A percentile compares a stretch with the other conserved stretches of the same genome.
Conservation (phyloP, 139 green algal genomes). For the Mychonastes homosphaera region DNA sequence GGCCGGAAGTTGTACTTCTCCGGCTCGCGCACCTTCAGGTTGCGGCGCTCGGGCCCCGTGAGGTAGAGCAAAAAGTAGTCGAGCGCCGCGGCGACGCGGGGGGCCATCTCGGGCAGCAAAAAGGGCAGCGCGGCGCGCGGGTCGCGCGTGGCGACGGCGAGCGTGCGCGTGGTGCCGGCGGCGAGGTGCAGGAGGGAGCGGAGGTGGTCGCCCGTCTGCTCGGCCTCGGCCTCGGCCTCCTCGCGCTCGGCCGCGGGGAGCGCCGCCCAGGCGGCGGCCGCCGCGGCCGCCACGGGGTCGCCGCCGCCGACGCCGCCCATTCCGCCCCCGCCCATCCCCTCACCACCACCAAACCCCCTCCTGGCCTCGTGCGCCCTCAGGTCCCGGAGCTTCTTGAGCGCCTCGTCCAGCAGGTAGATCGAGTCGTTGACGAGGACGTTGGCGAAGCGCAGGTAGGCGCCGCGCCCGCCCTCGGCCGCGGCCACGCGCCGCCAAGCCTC, state of each 20-base stretch:
- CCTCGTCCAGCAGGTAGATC: constrained; percentile 83
- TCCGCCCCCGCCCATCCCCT: constrained; percentile 33
- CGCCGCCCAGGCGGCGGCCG: no score
- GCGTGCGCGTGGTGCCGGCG: constrained; percentile 40
- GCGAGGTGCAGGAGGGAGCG: constrained; percentile 43
- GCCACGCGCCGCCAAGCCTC: constrained; percentile 32
- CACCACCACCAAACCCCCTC: no score
- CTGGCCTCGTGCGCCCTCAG: constrained; percentile 58
- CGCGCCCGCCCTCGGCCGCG: constrained; percentile 15
- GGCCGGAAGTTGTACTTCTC: constrained; percentile 76
- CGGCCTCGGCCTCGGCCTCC: constrained; percentile 13
- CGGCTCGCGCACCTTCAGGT: constrained; percentile 59
- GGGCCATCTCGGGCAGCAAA: constrained; percentile 69
- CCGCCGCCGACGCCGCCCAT: constrained; percentile 24
- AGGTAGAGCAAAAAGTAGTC: constrained; percentile 97
- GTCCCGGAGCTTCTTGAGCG: constrained; percentile 69
- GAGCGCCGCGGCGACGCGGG: constrained; percentile 74
- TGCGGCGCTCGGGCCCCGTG: constrained; percentile 43
- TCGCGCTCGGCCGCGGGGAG: constrained; percentile 22
- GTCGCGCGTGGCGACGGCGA: constrained; percentile 59
- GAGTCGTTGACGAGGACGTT: constrained; percentile 91
- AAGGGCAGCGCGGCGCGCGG: constrained; percentile 40
- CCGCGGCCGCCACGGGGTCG: constrained; percentile 31
- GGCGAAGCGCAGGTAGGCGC: constrained; percentile 66
- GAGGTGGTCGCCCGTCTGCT: constrained; percentile 21